A percentile compares a stretch with the other conserved stretches of the same genome.
phyloP scores from a whole-genome alignment of 805 yeast genomes.

The Phaffomyces opuntiae region DNA sequence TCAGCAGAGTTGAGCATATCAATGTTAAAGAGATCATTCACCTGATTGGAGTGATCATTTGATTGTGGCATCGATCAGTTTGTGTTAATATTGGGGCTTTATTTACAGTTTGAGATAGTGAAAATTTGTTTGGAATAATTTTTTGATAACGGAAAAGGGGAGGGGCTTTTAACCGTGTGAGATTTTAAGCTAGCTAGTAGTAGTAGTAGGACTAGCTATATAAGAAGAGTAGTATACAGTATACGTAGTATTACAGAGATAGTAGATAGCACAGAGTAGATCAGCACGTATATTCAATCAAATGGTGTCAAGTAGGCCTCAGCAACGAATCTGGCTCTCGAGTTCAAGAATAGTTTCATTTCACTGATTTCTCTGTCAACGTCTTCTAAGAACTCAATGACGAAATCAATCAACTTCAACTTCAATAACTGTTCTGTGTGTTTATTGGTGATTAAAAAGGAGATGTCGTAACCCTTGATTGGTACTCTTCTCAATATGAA shows the following conservation, averaged over 20 bases:
- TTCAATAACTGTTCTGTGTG: constrained; percentile 96
- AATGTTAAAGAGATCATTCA: constrained; percentile 13
- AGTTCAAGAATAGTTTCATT: constrained; percentile 93
- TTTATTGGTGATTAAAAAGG: constrained; percentile 86
- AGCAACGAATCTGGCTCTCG: constrained; percentile 96
- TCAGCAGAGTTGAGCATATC: constrained; percentile 14
- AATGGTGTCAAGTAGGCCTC: constrained; percentile 91
- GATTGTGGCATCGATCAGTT: not conserved
- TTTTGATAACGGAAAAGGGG: not conserved
- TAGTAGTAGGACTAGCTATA: too few relatives aligned
- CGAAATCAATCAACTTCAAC: constrained; percentile 91
- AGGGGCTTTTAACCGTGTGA: not conserved
- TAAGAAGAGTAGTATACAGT: too few relatives aligned
- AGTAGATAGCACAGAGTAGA: too few relatives aligned
- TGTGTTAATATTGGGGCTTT: not conserved
- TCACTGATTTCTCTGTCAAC: constrained; percentile 98
- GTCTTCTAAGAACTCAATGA: constrained; percentile 97
- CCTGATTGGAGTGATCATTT: not conserved
- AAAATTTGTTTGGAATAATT: not conserved
- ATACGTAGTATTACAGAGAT: too few relatives aligned
- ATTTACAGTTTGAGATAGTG: not conserved
- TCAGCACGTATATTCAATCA: constrained; percentile 35
- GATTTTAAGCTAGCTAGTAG: not conserved
- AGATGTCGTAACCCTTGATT: constrained; percentile 84
- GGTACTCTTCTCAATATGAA: constrained; percentile 88